A percentile compares a stretch with the other conserved stretches of the same genome.
These are phyloP conservation scores for Crithidia expoeki DNA, from an alignment of 208 protist species.

Conservation along the genomic window DNA sequence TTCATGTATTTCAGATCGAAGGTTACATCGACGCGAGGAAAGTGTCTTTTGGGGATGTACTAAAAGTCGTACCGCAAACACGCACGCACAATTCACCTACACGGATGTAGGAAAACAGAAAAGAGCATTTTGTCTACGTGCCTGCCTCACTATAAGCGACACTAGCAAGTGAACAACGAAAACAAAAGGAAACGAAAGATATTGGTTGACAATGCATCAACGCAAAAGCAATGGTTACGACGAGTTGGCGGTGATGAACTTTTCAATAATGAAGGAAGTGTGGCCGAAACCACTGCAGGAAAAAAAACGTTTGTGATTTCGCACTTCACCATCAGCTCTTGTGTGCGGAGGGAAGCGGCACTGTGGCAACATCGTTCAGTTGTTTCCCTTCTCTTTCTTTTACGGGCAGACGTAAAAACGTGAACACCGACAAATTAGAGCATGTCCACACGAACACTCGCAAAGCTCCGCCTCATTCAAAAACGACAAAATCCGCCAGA, in stretches of 20 bases:
- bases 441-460: background rate
- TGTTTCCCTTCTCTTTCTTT: too few relatives aligned
- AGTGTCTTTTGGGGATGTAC: background rate
- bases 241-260: too few relatives aligned
- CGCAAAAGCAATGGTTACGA: too few relatives aligned
- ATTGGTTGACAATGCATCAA: too few relatives aligned
- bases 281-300: too few relatives aligned
- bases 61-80: background rate
- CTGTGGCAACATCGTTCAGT: too few relatives aligned
- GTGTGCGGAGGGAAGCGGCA: too few relatives aligned
- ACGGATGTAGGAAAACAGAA: background rate
- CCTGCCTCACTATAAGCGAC: background rate
- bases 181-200: slow-evolving; percentile 2
- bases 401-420: background rate
- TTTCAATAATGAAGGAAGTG: too few relatives aligned
- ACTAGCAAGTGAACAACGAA: slow-evolving; percentile 2
- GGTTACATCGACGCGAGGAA: slow-evolving; percentile 1
- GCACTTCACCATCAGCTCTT: too few relatives aligned
- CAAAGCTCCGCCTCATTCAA: background rate
- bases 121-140: background rate
- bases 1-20: background rate
- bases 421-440: too few relatives aligned
- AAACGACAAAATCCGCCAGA: background rate
- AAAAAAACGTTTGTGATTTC: background rate
- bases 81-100: background rate